Percentiles rank a stretch among this genome's conserved stretches.
Evolutionary conservation across 1,284 basidiomycete genomes (phyloP).

Genomic region (Bjerkandera adusta): DNA sequence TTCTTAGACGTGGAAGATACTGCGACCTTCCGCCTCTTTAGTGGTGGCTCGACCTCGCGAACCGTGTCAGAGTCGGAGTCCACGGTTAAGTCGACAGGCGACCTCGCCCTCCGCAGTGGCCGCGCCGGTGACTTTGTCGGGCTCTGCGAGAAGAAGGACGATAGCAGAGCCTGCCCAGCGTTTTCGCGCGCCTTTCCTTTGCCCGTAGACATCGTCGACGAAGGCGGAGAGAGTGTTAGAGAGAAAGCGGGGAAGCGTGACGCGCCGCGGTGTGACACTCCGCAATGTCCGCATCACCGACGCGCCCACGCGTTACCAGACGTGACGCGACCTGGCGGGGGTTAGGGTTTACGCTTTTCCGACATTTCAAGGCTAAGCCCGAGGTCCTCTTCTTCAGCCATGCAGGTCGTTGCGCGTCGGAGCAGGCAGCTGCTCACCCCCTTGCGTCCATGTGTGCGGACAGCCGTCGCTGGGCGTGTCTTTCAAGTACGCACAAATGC

Average conservation of each 20-base stretch:
- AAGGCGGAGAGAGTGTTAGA: neutral
- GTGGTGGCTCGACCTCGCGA: constrained; percentile 27
- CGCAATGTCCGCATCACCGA: neutral
- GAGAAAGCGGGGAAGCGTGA: neutral
- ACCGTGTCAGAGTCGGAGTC: constrained; percentile 6
- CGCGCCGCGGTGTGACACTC: neutral
- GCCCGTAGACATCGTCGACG: neutral
- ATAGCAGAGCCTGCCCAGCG: constrained; percentile 40
- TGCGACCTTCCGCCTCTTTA: constrained; percentile 35
- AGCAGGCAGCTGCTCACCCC: too few species aligned
- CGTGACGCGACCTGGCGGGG: neutral
- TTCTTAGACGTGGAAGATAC: constrained; percentile 17
- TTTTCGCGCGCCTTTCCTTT: neutral
- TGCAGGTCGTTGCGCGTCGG: too few species aligned
- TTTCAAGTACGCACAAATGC: constrained; percentile 16
- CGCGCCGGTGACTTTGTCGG: constrained; percentile 22
- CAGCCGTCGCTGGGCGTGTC: neutral
- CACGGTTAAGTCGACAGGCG: constrained; percentile 24
- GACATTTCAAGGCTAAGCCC: neutral
- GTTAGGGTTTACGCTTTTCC: neutral
- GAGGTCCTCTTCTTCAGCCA: neutral
- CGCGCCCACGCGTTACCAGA: neutral
- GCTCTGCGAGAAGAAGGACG: constrained; percentile 50
- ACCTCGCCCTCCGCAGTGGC: constrained; percentile 26
- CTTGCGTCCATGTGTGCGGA: too few species aligned